Conservation (phyloP, 108 stramenopile genomes). For the Mediolabrus comicus region DNA sequence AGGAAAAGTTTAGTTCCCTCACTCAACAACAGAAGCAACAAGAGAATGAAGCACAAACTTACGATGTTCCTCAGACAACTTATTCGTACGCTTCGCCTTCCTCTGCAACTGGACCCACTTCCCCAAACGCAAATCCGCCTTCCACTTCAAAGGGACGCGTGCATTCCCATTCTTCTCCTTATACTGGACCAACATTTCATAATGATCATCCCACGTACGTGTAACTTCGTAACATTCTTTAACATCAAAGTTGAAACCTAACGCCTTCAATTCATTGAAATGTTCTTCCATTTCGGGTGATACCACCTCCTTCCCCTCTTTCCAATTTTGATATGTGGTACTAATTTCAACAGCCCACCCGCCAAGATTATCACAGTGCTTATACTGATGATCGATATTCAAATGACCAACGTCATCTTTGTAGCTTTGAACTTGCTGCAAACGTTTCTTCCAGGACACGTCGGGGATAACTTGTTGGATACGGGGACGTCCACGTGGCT, state of each 20-base stretch:
- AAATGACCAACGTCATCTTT: conserved; percentile 16
- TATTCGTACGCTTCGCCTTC: conserved; percentile 4
- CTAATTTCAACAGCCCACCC: conserved; percentile 21
- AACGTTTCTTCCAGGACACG: conserved; percentile 11
- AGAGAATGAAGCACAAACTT: neutral
- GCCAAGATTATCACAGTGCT: conserved; percentile 19
- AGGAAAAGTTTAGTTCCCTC: neutral
- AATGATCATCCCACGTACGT: conserved; percentile 48
- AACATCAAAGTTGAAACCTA: conserved; percentile 19
- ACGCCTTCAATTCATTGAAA: conserved; percentile 5
- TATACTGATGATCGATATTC: conserved; percentile 20
- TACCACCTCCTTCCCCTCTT: neutral
- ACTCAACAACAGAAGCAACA: neutral
- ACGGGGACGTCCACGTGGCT: neutral
- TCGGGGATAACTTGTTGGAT: conserved; percentile 4
- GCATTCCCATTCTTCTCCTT: conserved; percentile 52
- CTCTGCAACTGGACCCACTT: conserved; percentile 68
- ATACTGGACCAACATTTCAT: conserved; percentile 37
- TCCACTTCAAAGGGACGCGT: conserved; percentile 68
- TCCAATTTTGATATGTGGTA: conserved; percentile 4
- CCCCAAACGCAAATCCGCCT: conserved; percentile 57
- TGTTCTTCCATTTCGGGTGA: neutral
- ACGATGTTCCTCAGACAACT: conserved; percentile 3
- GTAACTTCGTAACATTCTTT: conserved; percentile 1
- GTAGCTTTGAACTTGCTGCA: conserved; percentile 8